Evolutionary conservation across 805 yeast genomes (phyloP), one percentile per base, ranked within the genome.

Genomic region (Myxozyma neotropica): DNA sequence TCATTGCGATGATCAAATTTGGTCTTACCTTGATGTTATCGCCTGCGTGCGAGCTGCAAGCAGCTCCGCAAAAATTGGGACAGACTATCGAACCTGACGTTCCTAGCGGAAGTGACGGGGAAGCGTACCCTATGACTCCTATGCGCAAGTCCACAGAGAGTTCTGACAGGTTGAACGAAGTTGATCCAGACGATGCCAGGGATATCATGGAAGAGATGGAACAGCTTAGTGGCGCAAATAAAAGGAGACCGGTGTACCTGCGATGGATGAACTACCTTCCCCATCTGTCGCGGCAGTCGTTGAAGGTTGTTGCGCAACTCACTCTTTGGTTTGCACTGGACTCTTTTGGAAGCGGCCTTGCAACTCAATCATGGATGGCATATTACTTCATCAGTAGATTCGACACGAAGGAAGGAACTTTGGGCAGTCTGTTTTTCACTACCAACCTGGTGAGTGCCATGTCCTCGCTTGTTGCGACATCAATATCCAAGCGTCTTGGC

Each of bases 311-410:
- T 19, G 57, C 64, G 7, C 55, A 69, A 29, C 67, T 72, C 24
- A 63, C 71, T 19, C 29, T 68, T 23, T 59, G 75, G 17, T 92
- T 91, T 70, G 88, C 89, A 84, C 69, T 89, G 31, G 97, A 91
- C 72, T 89, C 96, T 1, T 79, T 91, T 51, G 97, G 96, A 0
- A 84, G 83, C 64, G 96, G 97, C 1, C 87, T 91, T 72, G 87
- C 90, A 90, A 85, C 96, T 1, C 78, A 85, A 46, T 45, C 96
- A 0, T 92, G 97, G 97, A 79, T 87, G 44, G 89, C 90, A 40
- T 91, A 86, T 71, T 91, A 88, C 73, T 86, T 89, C 76, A 81
- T 83, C 57, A 80, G 78, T 36, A 72, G 76, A 13, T 90, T 86
- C 67, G 65, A 71, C 1, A 73, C 83, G 29, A 72, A 84, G 1